Percentiles rank a stretch among this genome's conserved stretches.
phyloP scores from a whole-genome alignment of 179 eudicot species.

The Amaranthus tricolor region DNA sequence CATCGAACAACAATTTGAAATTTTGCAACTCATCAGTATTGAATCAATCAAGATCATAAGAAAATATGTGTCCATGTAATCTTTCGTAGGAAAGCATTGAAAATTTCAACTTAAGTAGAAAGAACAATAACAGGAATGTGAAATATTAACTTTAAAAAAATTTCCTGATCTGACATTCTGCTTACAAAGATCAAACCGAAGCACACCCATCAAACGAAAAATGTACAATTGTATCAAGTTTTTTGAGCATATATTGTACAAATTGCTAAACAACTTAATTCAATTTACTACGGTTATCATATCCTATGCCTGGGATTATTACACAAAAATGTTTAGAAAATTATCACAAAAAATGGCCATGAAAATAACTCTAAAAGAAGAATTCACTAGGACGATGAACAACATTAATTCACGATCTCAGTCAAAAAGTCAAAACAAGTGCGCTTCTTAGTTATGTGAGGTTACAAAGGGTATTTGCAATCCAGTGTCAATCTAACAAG shows the following conservation, averaged over 20 bases:
- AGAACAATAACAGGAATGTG: neutral
- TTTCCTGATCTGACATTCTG: neutral
- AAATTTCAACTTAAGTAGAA: neutral
- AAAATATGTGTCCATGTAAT: no score
- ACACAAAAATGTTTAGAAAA: neutral
- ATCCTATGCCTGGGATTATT: neutral
- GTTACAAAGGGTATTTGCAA: neutral
- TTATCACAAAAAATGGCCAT: neutral
- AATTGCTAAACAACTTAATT: no score
- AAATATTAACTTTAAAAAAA: neutral
- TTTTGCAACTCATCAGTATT: neutral
- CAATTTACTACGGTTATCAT: neutral
- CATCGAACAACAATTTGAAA: neutral
- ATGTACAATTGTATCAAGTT: neutral
- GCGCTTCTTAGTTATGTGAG: neutral
- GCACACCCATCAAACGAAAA: neutral
- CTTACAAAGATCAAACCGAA: neutral
- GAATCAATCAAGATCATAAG: neutral
- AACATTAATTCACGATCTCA: neutral
- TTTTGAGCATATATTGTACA: neutral
- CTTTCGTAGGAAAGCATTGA: no score
- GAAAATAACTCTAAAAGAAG: neutral
- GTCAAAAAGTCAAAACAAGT: neutral
- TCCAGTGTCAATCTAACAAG: neutral
- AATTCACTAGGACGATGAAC: neutral